Conservation (phyloP, 2,329 filamentous ascomycete genomes). For the Trichoderma citrinoviride region DNA sequence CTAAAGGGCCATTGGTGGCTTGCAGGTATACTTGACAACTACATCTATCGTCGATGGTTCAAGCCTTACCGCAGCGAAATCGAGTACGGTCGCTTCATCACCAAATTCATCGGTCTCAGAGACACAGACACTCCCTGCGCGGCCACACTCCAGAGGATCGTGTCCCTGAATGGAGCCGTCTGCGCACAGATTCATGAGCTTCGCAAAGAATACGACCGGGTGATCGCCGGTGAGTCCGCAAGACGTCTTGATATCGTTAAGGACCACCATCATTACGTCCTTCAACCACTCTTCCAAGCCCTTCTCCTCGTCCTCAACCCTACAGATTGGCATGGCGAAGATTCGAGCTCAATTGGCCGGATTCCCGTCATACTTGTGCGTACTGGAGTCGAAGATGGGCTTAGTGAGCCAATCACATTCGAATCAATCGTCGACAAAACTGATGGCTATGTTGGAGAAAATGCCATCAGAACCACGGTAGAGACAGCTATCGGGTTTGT, state of each 20-base stretch:
- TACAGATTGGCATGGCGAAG: background rate
- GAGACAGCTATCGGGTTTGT: background rate
- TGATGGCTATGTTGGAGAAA: background rate
- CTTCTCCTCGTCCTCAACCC: background rate
- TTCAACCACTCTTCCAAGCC: constrained; percentile 5
- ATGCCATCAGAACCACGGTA: background rate
- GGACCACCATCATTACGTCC: background rate
- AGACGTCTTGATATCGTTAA: too few species aligned
- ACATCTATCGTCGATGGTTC: constrained; percentile 20
- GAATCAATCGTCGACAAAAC: background rate
- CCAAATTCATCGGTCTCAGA: constrained; percentile 1
- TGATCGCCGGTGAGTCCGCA: too few species aligned
- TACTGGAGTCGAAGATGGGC: constrained; percentile 17
- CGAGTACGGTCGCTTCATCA: constrained; percentile 17
- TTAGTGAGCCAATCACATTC: constrained; percentile 23
- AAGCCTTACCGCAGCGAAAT: constrained; percentile 20
- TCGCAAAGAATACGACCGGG: background rate
- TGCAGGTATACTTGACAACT: constrained; percentile 7
- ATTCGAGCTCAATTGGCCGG: background rate
- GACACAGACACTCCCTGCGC: background rate
- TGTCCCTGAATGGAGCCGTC: background rate
- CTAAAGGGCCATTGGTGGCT: background rate
- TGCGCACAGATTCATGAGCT: background rate
- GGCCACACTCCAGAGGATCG: background rate
- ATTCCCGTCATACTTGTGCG: background rate